phyloP scores from a whole-genome alignment of 345 rosid species.

The Bruguiera gymnorhiza region DNA sequence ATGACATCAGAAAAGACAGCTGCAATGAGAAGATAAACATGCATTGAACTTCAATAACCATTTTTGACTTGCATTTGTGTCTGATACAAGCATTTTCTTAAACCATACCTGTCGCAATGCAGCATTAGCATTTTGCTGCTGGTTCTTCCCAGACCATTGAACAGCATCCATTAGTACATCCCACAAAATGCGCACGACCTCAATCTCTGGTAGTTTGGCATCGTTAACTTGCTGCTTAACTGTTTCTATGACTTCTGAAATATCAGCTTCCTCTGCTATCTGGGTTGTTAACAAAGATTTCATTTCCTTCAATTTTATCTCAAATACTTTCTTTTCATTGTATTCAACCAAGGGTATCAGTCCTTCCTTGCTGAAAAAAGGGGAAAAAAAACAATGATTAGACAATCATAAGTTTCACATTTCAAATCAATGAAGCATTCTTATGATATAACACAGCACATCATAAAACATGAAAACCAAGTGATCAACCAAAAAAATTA shows the following conservation, averaged over 20 bases:
- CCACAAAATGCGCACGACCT: constrained; percentile 82
- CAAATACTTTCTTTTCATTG: constrained; percentile 86
- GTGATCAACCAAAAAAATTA: not conserved
- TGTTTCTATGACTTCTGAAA: constrained; percentile 74
- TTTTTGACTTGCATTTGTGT: not conserved
- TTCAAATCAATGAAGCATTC: not conserved
- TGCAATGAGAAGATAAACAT: too few species aligned
- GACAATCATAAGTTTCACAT: constrained; percentile 6
- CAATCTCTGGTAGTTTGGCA: constrained; percentile 73
- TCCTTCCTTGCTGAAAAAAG: constrained; percentile 70
- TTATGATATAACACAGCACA: not conserved
- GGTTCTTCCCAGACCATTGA: constrained; percentile 99
- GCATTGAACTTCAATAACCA: not conserved
- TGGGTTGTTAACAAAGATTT: constrained; percentile 72
- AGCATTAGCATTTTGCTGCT: constrained; percentile 89
- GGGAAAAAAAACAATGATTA: constrained; percentile 17
- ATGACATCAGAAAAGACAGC: too few species aligned
- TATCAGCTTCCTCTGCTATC: constrained; percentile 69
- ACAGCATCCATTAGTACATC: constrained; percentile 98
- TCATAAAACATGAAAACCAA: not conserved
- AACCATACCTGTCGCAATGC: constrained; percentile 75
- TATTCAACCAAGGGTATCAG: constrained; percentile 80
- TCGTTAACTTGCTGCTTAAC: constrained; percentile 82
- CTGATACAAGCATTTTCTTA: not conserved
- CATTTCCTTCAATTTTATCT: constrained; percentile 86